Evolutionary conservation across 768 basidiomycete species (phyloP).

Genomic region (Cystobasidium tubakii): DNA sequence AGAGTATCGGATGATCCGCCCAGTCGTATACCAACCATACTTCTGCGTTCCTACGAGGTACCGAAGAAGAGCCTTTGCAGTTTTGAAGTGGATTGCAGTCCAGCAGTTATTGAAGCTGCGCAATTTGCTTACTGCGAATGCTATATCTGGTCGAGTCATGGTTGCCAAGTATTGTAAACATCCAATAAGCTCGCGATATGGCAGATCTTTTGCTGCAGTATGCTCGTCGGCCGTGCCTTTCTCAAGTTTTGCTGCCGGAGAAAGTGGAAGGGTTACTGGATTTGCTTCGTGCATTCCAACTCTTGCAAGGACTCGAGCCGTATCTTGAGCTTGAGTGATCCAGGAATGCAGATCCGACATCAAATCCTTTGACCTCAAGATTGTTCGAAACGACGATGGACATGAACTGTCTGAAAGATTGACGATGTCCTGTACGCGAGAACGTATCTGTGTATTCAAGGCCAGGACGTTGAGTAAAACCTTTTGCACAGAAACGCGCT

Average conservation of each 20-base stretch:
- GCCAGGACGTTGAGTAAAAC: background rate
- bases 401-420: background rate
- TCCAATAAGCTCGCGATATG: constrained; percentile 18
- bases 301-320: background rate
- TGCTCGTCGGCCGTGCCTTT: constrained; percentile 9
- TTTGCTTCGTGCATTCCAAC: constrained; percentile 24
- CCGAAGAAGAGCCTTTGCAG: background rate
- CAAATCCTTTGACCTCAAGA: background rate
- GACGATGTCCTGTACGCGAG: background rate
- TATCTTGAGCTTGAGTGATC: constrained; percentile 17
- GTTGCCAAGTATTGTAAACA: constrained; percentile 20
- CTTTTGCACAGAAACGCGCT: background rate
- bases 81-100: background rate
- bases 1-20: background rate
- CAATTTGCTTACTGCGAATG: constrained; percentile 24
- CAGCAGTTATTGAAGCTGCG: constrained; percentile 22
- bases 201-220: background rate
- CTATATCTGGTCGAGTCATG: constrained; percentile 29
- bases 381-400: background rate
- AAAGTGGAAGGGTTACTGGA: background rate
- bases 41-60: constrained; percentile 17
- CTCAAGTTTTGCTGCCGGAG: background rate
- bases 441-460: background rate
- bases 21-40: constrained; percentile 11
- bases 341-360: constrained; percentile 1